Evolutionary conservation across 2,329 filamentous ascomycete genomes (phyloP), one percentile per base, ranked within the genome.

Genomic region (Curvularia verruculosa): DNA sequence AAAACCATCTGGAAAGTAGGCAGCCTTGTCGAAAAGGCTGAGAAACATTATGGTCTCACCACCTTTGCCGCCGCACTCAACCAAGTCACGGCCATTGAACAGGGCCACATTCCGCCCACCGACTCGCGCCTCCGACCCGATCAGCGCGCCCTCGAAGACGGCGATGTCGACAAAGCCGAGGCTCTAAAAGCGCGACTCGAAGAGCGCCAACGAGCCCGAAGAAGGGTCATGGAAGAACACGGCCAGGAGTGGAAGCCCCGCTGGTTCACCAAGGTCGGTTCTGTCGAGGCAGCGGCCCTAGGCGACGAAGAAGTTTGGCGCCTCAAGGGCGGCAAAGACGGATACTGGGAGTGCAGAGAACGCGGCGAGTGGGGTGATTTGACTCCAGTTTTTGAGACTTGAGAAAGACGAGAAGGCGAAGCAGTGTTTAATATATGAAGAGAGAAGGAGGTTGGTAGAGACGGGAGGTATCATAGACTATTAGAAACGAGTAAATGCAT

Each of bases 261-360:
- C 64, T 99, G 94, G 92, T 99, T 99, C 73, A 85, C 87, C 50
- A 88, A 85, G 77, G 87, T 90, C 8, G 72, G 62, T 4, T 65
- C 66, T 8, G 68, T 70, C 10, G 73, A 70, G 34, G 74, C 68
- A 21, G 70, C 64, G 1, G 58, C 64, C 9, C 55, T 74, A 37
- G 77, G 72, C 0, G 74, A 70, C 8, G 79, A 82, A 59, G 81
- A 82, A 64, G 72, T 81, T n/a, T 83, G 81, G 81, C 67, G 87
- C 68, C 76, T 96, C 61, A 95, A 88, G 79, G 81, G 82, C 2
- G 92, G 92, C 19, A 92, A 89, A 77, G 92, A 96, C 18, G 88
- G 91, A 8, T 99, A 99, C 78, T 99, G 95, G 95, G 93, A 96
- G 72, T 89, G 91, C 77, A 85, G 94, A 59, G 83, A 82, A 2